These are phyloP conservation scores for Pilatotrama ljubarskyi DNA, from an alignment of 768 basidiomycete genomes.

Conservation along the genomic window DNA sequence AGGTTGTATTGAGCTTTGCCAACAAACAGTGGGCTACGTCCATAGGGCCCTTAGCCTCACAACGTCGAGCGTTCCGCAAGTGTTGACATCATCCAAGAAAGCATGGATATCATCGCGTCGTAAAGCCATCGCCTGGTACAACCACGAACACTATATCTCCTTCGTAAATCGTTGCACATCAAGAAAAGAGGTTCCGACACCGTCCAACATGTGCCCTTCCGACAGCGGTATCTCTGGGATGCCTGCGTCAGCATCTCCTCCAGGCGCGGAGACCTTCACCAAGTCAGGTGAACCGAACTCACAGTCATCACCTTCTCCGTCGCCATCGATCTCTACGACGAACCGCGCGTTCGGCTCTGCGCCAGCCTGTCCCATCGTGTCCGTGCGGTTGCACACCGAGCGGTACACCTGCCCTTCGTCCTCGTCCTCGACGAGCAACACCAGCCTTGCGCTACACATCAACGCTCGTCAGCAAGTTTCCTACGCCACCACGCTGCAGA, in stretches of 20 bases:
- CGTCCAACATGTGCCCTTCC: too few relatives aligned
- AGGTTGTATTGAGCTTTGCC: not conserved
- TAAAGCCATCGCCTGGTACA: too few relatives aligned
- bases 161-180: too few relatives aligned
- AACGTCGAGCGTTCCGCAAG: too few relatives aligned
- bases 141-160: too few relatives aligned
- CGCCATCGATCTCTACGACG: slow-evolving; percentile 14
- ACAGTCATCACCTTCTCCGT: slow-evolving; percentile 1
- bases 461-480: too few relatives aligned
- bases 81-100: too few relatives aligned
- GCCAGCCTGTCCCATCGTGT: slow-evolving; percentile 24
- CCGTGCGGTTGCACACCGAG: slow-evolving; percentile 14
- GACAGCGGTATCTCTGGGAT: not conserved
- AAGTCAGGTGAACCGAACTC: not conserved
- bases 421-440: slow-evolving; percentile 16
- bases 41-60: too few relatives aligned
- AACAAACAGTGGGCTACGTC: too few relatives aligned
- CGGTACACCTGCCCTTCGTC: slow-evolving; percentile 17
- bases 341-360: slow-evolving; percentile 20
- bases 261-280: not conserved
- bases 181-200: too few relatives aligned
- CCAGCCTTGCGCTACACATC: slow-evolving; percentile 7
- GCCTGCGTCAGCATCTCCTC: not conserved
- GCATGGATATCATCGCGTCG: too few relatives aligned
- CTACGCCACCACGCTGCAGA: not conserved